A percentile compares a stretch with the other conserved stretches of the same genome.
Evolutionary conservation across 2,329 filamentous ascomycete species (phyloP).

Genomic region (Pseudogymnoascus sp.): DNA sequence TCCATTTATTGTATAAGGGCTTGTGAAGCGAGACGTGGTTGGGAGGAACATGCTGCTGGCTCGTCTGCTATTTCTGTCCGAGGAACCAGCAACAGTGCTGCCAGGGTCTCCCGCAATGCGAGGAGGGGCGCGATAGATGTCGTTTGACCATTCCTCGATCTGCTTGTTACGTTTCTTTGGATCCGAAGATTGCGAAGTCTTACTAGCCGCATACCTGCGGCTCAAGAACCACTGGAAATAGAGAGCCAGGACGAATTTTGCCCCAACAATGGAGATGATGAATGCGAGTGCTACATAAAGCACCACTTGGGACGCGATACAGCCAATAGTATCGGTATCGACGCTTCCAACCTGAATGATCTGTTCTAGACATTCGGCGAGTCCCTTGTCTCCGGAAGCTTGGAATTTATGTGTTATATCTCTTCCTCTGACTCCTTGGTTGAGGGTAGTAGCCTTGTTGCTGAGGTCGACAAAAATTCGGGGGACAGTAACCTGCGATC

Average conservation of each 20-base stretch:
- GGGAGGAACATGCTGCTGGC: conserved; percentile 72
- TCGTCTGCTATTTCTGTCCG: conserved; percentile 71
- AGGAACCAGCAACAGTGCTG: conserved; percentile 51
- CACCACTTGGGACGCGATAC: conserved; percentile 94
- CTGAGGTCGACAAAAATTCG: conserved; percentile 72
- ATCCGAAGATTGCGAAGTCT: conserved; percentile 75
- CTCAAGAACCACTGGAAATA: conserved; percentile 96
- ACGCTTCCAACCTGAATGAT: conserved; percentile 95
- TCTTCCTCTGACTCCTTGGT: conserved; percentile 64
- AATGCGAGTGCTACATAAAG: conserved; percentile 88
- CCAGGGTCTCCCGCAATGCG: conserved; percentile 70
- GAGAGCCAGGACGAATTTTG: conserved; percentile 82
- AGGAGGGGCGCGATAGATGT: conserved; percentile 88
- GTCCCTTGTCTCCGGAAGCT: conserved; percentile 66
- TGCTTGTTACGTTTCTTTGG: conserved; percentile 80
- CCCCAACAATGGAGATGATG: conserved; percentile 79
- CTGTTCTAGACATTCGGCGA: conserved; percentile 82
- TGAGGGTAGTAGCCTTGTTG: conserved; percentile 52
- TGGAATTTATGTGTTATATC: conserved; percentile 89
- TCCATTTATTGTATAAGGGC: conserved; percentile 73
- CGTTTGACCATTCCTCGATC: conserved; percentile 96
- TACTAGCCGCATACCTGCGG: conserved; percentile 74
- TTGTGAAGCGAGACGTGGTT: conserved; percentile 89
- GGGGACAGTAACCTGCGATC: conserved; percentile 68
- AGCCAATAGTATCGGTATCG: conserved; percentile 92